Conservation (phyloP, 2,329 filamentous ascomycete genomes). For the Diplocarpon mali region DNA sequence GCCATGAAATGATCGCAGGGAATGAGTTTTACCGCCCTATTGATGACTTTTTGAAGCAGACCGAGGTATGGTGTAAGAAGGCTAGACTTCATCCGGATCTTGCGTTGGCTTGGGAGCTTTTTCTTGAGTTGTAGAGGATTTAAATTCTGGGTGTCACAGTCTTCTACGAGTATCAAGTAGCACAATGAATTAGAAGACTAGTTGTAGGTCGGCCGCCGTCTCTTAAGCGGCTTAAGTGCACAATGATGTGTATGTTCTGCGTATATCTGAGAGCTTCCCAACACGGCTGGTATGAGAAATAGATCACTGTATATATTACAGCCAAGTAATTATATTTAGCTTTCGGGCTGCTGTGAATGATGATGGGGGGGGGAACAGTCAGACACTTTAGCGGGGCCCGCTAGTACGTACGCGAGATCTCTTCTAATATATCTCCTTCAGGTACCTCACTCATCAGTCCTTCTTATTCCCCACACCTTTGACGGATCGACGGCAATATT, state of each 20-base stretch:
- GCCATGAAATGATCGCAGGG: conserved; percentile 4
- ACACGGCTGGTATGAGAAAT: too few species aligned
- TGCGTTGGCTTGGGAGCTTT: conserved; percentile 2
- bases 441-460: too few species aligned
- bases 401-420: neutral
- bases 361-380: neutral
- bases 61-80: conserved; percentile 5
- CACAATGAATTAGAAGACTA: too few species aligned
- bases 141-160: too few species aligned
- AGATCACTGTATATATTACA: too few species aligned
- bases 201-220: too few species aligned
- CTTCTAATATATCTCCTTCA: neutral
- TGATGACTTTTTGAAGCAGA: conserved; percentile 3
- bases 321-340: too few species aligned
- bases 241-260: too few species aligned
- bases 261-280: too few species aligned
- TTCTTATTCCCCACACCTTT: too few species aligned
- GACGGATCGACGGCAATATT: neutral
- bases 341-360: neutral
- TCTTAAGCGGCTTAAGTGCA: too few species aligned
- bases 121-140: neutral
- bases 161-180: too few species aligned
- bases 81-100: conserved; percentile 1
- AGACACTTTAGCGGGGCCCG: neutral
- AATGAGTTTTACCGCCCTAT: neutral